Percentiles rank a stretch among this genome's conserved stretches.
Evolutionary conservation across 148 eudicot species (phyloP).

Genomic region (Amaranthus cruentus): DNA sequence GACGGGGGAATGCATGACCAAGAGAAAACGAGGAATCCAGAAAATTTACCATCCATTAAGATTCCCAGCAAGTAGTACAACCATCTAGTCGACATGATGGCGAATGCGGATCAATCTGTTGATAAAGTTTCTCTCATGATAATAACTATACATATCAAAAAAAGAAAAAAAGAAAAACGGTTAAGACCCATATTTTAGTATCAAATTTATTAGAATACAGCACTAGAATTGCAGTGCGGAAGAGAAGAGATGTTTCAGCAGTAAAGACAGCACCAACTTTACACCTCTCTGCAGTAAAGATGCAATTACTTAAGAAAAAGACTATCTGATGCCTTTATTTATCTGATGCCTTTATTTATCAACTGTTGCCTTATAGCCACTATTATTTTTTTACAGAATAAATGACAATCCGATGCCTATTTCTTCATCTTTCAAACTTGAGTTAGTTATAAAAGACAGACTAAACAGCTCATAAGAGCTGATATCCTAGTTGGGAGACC

Average conservation of each 20-base stretch:
- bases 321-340: not conserved
- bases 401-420: no score
- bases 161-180: constrained; percentile 9
- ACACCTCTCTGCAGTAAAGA: not conserved
- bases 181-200: not conserved
- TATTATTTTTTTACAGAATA: no score
- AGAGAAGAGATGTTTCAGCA: not conserved
- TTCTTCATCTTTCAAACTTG: not conserved
- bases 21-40: not conserved
- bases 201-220: not conserved
- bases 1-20: not conserved
- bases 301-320: not conserved
- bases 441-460: not conserved
- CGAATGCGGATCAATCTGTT: constrained; percentile 61
- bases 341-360: not conserved
- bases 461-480: not conserved
- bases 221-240: not conserved
- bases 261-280: not conserved
- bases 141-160: constrained; percentile 37
- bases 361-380: not conserved
- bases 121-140: constrained; percentile 58
- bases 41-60: constrained; percentile 20
- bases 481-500: not conserved
- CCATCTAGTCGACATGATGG: constrained; percentile 60
- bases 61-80: not conserved